phyloP scores from a whole-genome alignment of 2,329 filamentous ascomycete species.

The Nemania serpens region DNA sequence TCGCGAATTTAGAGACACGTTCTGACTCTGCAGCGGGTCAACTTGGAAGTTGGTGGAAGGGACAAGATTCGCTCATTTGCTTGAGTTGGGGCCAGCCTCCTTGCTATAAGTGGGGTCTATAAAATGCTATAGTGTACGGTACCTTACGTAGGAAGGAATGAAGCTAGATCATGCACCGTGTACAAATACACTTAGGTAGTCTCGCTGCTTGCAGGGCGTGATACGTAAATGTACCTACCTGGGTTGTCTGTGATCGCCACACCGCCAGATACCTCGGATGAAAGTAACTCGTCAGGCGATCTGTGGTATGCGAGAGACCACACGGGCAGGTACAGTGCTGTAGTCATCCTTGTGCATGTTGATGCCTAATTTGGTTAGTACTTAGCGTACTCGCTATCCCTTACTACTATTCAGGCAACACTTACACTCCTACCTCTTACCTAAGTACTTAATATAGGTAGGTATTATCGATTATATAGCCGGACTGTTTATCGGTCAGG shows the following conservation, averaged over 20 bases:
- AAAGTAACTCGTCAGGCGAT: conserved; percentile 31
- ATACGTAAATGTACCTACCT: not conserved
- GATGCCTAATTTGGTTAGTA: too few species aligned
- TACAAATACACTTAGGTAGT: conserved; percentile 30
- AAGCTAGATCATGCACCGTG: conserved; percentile 34
- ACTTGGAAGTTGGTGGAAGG: conserved; percentile 32
- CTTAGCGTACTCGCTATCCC: too few species aligned
- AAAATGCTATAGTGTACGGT: not conserved
- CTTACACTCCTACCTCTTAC: too few species aligned
- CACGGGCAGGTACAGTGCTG: conserved; percentile 29
- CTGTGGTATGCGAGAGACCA: conserved; percentile 25
- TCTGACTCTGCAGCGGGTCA: conserved; percentile 19
- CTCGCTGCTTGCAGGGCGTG: conserved; percentile 28
- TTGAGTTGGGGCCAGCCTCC: not conserved
- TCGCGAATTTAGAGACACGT: conserved; percentile 21
- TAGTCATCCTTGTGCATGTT: not conserved
- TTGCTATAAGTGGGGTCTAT: not conserved
- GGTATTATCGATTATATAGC: conserved; percentile 7
- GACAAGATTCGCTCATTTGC: conserved; percentile 26
- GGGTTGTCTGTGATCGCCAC: conserved; percentile 33
- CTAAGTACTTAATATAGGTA: too few species aligned
- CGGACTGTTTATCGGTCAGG: conserved; percentile 13
- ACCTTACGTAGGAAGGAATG: conserved; percentile 2
- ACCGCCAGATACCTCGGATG: conserved; percentile 36
- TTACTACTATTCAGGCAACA: conserved; percentile 12